These are phyloP conservation scores for Cochlearia excelsa DNA, from an alignment of 345 rosid species.

Conservation along the genomic window DNA sequence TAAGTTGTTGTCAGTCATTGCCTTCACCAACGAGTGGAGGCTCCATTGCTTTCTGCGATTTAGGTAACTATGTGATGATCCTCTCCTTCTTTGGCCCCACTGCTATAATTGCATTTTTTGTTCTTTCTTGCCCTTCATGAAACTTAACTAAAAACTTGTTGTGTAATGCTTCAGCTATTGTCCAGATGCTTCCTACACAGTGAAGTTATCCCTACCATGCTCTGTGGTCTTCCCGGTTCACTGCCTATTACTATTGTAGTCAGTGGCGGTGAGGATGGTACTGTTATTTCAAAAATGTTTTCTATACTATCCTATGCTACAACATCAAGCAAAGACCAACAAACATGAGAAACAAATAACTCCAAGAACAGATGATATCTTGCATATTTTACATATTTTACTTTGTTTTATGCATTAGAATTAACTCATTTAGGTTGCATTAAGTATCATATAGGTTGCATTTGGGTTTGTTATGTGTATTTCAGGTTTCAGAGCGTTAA, in stretches of 20 bases:
- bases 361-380: constrained; percentile 36
- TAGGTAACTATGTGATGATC: constrained; percentile 47
- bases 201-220: constrained; percentile 67
- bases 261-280: constrained; percentile 95
- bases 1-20: constrained; percentile 72
- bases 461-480: too few relatives aligned
- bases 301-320: constrained; percentile 62
- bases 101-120: not conserved
- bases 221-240: constrained; percentile 91
- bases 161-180: constrained; percentile 61
- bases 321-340: constrained; percentile 53
- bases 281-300: constrained; percentile 80
- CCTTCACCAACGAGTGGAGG: constrained; percentile 77
- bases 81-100: constrained; percentile 12
- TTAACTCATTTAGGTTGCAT: too few relatives aligned
- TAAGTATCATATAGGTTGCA: too few relatives aligned
- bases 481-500: too few relatives aligned
- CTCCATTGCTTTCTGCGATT: constrained; percentile 55
- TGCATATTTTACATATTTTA: too few relatives aligned
- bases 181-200: constrained; percentile 83
- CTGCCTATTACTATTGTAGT: constrained; percentile 76
- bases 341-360: constrained; percentile 53
- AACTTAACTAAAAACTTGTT: constrained; percentile 26
- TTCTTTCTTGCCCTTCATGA: constrained; percentile 4
- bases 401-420: too few relatives aligned